These are phyloP conservation scores for Eutypella sp. DNA, from an alignment of 2,329 filamentous ascomycete species.

Conservation along the genomic window DNA sequence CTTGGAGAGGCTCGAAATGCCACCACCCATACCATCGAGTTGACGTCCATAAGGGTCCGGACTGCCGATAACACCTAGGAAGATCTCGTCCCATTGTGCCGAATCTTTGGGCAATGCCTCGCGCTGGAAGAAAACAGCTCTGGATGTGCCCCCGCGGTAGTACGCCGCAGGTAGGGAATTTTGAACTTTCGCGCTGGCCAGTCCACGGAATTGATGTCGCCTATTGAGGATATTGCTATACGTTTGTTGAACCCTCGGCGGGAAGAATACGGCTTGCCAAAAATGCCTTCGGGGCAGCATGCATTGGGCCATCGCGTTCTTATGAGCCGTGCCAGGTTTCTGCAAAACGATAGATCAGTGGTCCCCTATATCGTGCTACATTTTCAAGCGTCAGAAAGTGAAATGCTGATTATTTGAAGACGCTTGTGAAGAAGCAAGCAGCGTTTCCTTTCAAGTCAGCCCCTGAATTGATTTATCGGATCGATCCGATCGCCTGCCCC, in stretches of 20 bases:
- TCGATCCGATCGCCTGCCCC: too few relatives aligned
- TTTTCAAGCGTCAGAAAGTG: too few relatives aligned
- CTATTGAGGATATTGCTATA: neutral
- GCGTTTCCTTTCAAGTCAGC: too few relatives aligned
- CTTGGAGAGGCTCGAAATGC: slow-evolving; percentile 65
- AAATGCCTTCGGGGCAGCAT: neutral
- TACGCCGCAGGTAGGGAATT: slow-evolving; percentile 1
- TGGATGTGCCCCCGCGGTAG: slow-evolving; percentile 1
- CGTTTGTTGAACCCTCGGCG: neutral
- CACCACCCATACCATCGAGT: slow-evolving; percentile 67
- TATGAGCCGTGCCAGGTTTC: too few relatives aligned
- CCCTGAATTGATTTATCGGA: too few relatives aligned
- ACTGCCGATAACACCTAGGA: neutral
- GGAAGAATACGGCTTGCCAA: neutral
- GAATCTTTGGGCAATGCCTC: neutral
- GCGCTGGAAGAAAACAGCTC: slow-evolving; percentile 1
- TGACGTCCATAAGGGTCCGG: slow-evolving; percentile 62
- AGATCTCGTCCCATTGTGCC: neutral
- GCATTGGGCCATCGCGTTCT: neutral
- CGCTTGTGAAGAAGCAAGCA: too few relatives aligned
- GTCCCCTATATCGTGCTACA: too few relatives aligned
- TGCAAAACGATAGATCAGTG: too few relatives aligned
- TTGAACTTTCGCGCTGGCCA: neutral
- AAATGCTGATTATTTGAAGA: too few relatives aligned
- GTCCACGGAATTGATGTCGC: neutral